A percentile compares a stretch with the other conserved stretches of the same genome.
Evolutionary conservation across 2,329 filamentous ascomycete genomes (phyloP).

Genomic region (Aspergillus sp.): DNA sequence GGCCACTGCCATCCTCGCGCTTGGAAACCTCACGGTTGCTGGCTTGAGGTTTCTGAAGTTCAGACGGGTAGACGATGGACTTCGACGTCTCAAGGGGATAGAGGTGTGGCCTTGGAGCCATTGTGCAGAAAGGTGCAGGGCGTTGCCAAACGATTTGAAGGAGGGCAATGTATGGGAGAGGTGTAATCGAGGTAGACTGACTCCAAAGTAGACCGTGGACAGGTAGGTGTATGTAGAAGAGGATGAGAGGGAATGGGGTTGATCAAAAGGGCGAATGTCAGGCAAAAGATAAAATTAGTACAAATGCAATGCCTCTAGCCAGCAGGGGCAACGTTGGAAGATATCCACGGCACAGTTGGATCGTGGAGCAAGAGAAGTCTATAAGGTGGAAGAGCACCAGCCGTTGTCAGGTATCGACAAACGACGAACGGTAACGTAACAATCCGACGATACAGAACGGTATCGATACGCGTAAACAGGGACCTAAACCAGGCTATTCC

Average conservation of each 20-base stretch:
- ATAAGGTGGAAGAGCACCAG: background rate
- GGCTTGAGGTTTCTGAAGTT: constrained; percentile 10
- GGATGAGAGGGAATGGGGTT: background rate
- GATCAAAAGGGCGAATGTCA: background rate
- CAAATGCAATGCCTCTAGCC: background rate
- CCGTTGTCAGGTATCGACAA: background rate
- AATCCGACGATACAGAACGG: background rate
- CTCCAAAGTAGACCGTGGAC: background rate
- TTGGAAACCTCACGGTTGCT: constrained; percentile 2
- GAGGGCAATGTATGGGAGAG: too few relatives aligned
- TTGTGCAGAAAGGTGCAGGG: constrained; percentile 6
- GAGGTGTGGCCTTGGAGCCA: constrained; percentile 17
- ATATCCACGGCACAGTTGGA: background rate
- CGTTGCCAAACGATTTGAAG: too few relatives aligned
- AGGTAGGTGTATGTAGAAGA: background rate
- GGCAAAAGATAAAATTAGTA: background rate
- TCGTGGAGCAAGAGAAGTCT: background rate
- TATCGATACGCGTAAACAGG: background rate
- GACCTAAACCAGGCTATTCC: background rate
- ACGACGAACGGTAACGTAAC: constrained; percentile 1
- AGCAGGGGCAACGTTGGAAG: background rate
- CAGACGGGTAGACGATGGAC: constrained; percentile 15
- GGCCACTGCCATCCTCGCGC: constrained; percentile 10
- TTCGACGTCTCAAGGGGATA: constrained; percentile 15
- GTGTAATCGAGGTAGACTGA: background rate